A percentile compares a stretch with the other conserved stretches of the same genome.
Evolutionary conservation across 441 rosid genomes (phyloP).

Genomic region (Jatropha multifida): DNA sequence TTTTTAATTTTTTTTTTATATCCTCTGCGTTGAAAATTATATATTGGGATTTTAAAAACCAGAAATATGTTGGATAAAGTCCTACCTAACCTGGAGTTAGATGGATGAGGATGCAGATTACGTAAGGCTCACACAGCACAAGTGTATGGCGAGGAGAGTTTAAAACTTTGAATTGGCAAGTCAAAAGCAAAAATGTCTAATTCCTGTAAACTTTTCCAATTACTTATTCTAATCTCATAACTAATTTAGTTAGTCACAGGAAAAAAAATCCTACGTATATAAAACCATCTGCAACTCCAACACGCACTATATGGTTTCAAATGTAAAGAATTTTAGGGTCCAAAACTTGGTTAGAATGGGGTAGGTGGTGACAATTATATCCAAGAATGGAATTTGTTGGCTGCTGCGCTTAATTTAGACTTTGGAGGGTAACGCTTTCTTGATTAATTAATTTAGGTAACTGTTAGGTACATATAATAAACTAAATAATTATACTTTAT

Average conservation of each 20-base stretch:
- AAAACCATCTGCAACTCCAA: not conserved
- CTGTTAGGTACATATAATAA: not conserved
- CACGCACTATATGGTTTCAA: constrained; percentile 5
- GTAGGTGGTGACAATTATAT: not conserved
- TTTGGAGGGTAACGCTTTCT: not conserved
- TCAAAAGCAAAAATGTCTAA: not conserved
- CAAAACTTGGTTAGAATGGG: not conserved
- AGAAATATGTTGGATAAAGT: no score
- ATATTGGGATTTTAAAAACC: not conserved
- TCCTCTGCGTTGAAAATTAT: not conserved
- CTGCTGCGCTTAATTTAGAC: not conserved
- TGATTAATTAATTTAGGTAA: not conserved
- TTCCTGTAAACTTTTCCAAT: not conserved
- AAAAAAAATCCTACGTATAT: not conserved
- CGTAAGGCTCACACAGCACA: no score
- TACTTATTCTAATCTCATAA: not conserved
- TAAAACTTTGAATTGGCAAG: not conserved
- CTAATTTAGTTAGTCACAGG: not conserved
- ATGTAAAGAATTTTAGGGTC: constrained; percentile 6
- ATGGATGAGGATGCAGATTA: not conserved
- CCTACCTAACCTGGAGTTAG: no score
- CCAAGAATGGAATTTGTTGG: not conserved
- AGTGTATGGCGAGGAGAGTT: no score
- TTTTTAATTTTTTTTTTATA: no score
- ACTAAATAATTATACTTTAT: no score